Percentiles rank a stretch among this genome's conserved stretches.
These are phyloP conservation scores for Cystobasidiaceae sp. DNA, from an alignment of 1,284 basidiomycete genomes.

Conservation along the genomic window DNA sequence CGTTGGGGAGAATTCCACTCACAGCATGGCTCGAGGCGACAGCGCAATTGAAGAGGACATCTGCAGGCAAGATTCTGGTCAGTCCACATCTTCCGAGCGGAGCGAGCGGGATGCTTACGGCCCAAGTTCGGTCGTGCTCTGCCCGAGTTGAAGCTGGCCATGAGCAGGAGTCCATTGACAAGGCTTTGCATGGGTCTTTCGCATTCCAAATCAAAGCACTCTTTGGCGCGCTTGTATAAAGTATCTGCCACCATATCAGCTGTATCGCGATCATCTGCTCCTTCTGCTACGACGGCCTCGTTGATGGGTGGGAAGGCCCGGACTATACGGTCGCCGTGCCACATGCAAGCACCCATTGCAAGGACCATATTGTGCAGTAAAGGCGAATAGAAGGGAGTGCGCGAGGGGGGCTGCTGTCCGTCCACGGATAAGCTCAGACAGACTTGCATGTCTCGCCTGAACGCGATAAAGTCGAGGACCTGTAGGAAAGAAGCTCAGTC, in stretches of 20 bases:
- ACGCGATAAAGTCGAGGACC: neutral
- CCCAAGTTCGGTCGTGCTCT: constrained; percentile 38
- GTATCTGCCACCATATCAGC: constrained; percentile 18
- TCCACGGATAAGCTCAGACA: constrained; percentile 38
- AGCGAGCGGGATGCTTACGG: constrained; percentile 33
- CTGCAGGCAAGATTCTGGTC: neutral
- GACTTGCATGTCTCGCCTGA: constrained; percentile 36
- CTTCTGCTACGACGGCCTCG: neutral
- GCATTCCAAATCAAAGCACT: constrained; percentile 41
- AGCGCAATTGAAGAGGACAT: constrained; percentile 18
- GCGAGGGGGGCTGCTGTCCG: constrained; percentile 44
- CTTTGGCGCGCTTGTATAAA: constrained; percentile 38
- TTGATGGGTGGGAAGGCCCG: constrained; percentile 12
- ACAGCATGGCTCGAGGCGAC: constrained; percentile 15
- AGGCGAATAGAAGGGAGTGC: constrained; percentile 61
- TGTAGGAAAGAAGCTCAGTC: neutral
- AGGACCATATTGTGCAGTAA: constrained; percentile 65
- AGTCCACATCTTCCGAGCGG: constrained; percentile 6
- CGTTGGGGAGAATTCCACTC: constrained; percentile 30
- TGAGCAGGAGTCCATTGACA: constrained; percentile 41
- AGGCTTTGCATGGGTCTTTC: constrained; percentile 43
- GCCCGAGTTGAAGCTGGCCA: constrained; percentile 40
- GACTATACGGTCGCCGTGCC: constrained; percentile 48
- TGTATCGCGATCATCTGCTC: neutral
- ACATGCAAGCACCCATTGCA: constrained; percentile 57